Evolutionary conservation across 257 asterid genomes (phyloP).

Genomic region (Ophiorrhiza pumila): DNA sequence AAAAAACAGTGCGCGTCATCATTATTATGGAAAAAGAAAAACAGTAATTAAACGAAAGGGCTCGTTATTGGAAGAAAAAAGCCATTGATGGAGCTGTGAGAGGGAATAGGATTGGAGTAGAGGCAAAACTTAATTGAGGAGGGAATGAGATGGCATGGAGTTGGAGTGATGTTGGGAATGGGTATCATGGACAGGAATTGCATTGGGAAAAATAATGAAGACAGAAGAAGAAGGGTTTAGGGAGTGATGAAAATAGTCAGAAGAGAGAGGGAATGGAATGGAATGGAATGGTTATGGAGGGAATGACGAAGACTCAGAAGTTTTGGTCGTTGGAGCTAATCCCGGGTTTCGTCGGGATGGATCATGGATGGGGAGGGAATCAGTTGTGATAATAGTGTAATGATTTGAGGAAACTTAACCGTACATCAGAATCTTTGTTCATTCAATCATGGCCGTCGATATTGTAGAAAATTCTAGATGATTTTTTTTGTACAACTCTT

Average conservation of each 20-base stretch:
- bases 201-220: conserved; percentile 10
- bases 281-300: neutral
- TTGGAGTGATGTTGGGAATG: neutral
- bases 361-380: neutral
- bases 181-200: neutral
- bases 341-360: too few species aligned
- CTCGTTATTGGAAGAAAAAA: neutral
- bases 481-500: too few species aligned
- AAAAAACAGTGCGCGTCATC: conserved; percentile 49
- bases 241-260: conserved; percentile 21
- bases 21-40: conserved; percentile 10
- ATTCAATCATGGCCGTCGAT: neutral
- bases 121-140: neutral
- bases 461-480: too few species aligned
- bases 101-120: neutral
- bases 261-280: conserved; percentile 25
- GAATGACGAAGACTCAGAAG: too few species aligned
- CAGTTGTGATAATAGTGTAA: neutral
- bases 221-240: neutral
- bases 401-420: neutral
- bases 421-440: neutral
- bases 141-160: neutral
- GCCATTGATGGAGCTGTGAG: conserved; percentile 13
- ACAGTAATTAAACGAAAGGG: neutral
- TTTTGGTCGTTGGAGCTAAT: too few species aligned